Conservation (phyloP, 2,329 filamentous ascomycete species). For the Talaromyces sp. region DNA sequence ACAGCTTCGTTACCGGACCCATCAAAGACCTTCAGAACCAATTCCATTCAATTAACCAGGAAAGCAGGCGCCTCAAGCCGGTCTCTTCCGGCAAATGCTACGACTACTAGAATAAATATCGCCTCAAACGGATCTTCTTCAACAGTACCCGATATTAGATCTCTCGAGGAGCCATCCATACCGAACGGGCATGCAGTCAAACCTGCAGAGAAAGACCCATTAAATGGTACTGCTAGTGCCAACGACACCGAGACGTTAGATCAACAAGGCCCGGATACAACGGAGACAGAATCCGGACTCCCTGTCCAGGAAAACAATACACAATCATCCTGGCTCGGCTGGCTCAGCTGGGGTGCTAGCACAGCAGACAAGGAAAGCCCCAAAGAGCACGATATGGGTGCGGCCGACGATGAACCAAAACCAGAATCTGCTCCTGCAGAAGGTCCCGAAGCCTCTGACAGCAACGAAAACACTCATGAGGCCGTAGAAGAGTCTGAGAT, state of each 20-base stretch:
- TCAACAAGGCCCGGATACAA: neutral
- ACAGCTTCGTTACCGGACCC: constrained; percentile 24
- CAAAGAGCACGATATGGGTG: constrained; percentile 13
- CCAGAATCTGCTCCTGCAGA: constrained; percentile 15
- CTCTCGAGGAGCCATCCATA: constrained; percentile 11
- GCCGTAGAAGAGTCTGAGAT: neutral
- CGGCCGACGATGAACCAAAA: constrained; percentile 14
- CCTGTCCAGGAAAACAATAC: neutral
- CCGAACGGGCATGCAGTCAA: constrained; percentile 16
- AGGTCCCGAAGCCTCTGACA: constrained; percentile 12
- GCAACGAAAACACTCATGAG: constrained; percentile 6
- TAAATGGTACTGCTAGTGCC: neutral
- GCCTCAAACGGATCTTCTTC: constrained; percentile 37
- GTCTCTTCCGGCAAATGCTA: constrained; percentile 41
- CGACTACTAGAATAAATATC: constrained; percentile 43
- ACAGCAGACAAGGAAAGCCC: constrained; percentile 1
- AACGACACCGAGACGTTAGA: neutral
- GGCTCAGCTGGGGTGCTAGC: constrained; percentile 11
- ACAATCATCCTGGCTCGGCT: constrained; percentile 18
- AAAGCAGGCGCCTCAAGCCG: constrained; percentile 37
- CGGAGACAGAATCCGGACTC: neutral
- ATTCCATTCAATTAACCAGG: constrained; percentile 40
- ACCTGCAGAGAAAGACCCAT: neutral
- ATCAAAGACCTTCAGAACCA: constrained; percentile 24
- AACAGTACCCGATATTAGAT: constrained; percentile 18